phyloP scores from a whole-genome alignment of 306 rosid genomes.

The Rubus idaeus region DNA sequence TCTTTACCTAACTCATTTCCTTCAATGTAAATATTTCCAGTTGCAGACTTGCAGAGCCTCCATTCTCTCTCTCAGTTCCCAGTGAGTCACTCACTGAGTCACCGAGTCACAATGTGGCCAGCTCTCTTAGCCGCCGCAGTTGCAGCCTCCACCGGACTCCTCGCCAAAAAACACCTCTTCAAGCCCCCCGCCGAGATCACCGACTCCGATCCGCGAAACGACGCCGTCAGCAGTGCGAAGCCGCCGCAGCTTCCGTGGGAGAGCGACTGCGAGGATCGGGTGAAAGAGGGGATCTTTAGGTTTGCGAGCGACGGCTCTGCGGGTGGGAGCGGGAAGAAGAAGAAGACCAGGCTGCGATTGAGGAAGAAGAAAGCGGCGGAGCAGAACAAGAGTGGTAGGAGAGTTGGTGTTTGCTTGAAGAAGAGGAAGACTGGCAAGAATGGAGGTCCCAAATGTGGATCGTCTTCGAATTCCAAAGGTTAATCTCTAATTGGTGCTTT shows the following conservation, averaged over 20 bases:
- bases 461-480: slow-evolving; percentile 47
- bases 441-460: slow-evolving; percentile 30
- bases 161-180: slow-evolving; percentile 49
- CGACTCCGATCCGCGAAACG: slow-evolving; percentile 5
- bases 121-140: slow-evolving; percentile 53
- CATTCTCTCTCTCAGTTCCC: background rate
- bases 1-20: background rate
- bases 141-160: slow-evolving; percentile 71
- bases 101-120: slow-evolving; percentile 53
- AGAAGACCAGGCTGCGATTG: slow-evolving; percentile 26
- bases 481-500: background rate
- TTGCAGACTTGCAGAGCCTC: background rate
- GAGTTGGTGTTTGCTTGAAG: slow-evolving; percentile 48
- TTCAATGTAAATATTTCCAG: too few species aligned
- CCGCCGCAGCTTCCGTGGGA: slow-evolving; percentile 7
- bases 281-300: slow-evolving; percentile 40
- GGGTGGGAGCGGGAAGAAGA: slow-evolving; percentile 23
- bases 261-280: slow-evolving; percentile 19
- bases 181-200: slow-evolving; percentile 4
- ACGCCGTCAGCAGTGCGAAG: slow-evolving; percentile 12
- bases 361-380: slow-evolving; percentile 29
- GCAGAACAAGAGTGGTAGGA: slow-evolving; percentile 38
- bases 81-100: slow-evolving; percentile 1
- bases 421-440: slow-evolving; percentile 46
- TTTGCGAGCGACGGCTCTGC: slow-evolving; percentile 38